These are phyloP conservation scores for Agaricus blazei DNA, from an alignment of 768 basidiomycete species.

Conservation along the genomic window DNA sequence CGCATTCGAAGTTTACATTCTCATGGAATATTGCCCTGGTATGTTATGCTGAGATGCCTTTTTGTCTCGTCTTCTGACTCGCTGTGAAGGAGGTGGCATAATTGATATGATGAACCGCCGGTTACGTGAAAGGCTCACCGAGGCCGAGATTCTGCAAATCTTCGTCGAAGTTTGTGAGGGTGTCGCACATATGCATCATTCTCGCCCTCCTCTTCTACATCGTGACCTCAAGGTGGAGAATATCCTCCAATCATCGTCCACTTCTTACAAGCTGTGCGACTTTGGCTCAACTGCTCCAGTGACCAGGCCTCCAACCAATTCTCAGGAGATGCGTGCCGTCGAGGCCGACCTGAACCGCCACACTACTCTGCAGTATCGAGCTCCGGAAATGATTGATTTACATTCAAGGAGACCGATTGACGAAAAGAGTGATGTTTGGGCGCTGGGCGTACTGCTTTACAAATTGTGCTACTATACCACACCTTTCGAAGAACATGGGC, in stretches of 20 bases:
- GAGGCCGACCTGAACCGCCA: constrained; percentile 92
- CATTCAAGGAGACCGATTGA: constrained; percentile 80
- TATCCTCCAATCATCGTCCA: constrained; percentile 82
- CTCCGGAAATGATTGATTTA: constrained; percentile 98
- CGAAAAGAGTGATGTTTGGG: constrained; percentile 98
- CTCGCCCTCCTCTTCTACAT: constrained; percentile 86
- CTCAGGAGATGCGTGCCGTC: constrained; percentile 79
- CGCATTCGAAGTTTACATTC: constrained; percentile 91
- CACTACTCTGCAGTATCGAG: constrained; percentile 95
- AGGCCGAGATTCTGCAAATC: constrained; percentile 95
- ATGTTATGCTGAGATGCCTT: constrained; percentile 17
- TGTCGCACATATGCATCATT: constrained; percentile 93
- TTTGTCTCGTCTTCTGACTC: constrained; percentile 8
- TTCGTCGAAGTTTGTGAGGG: constrained; percentile 98
- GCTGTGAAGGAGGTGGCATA: constrained; percentile 79
- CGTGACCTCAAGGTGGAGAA: constrained; percentile 99
- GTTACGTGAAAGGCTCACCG: constrained; percentile 88
- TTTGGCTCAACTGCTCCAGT: constrained; percentile 91
- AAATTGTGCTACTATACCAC: constrained; percentile 99
- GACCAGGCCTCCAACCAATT: constrained; percentile 66
- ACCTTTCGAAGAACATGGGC: constrained; percentile 97
- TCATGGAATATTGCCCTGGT: constrained; percentile 98
- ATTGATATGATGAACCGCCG: constrained; percentile 99
- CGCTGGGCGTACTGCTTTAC: constrained; percentile 92
- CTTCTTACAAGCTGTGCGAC: constrained; percentile 93